Evolutionary conservation across 805 yeast species (phyloP), one percentile per base, ranked within the genome.

Genomic region (Geotrichum ghanense): DNA sequence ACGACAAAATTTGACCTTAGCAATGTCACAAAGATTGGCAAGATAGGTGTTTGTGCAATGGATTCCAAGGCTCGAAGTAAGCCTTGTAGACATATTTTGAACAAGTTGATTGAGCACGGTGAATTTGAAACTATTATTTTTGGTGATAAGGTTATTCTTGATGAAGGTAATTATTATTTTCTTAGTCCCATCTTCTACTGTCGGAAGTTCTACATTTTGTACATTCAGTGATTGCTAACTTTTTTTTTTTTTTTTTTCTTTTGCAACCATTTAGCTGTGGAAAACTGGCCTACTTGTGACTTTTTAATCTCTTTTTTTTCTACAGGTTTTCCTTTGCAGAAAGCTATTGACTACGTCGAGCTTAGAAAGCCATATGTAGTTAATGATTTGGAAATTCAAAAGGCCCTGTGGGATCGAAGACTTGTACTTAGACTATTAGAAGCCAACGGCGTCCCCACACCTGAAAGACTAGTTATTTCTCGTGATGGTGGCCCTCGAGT

Each of bases 221-320:
- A n/a, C n/a, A n/a, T n/a, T n/a, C n/a, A n/a, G n/a, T n/a, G n/a
- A n/a, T n/a, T n/a, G n/a, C n/a, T n/a, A n/a, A n/a, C n/a, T n/a
- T n/a, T n/a, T n/a, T n/a, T n/a, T n/a, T n/a, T 61, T n/a, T n/a
- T n/a, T n/a, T 25, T 9, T 9, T 9, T n/a, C 37, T 31, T n/a
- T n/a, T 31, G 37, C 37, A 31, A 6, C 14, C 16, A 9, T 31
- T n/a, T 31, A 31, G 37, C 75, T 14, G 76, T 92, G 49, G 97
- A 92, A 67, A 87, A 88, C 62, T 92, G 99, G 99, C 99, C 99
- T 34, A 87, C 95, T 31, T 92, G 98, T 68, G 99, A 92, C 62
- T 92, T 87, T 58, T 71, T 92, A 51, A 85, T 92, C 51, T 81
- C 90, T 54, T 92, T 92, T 65, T 92, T 92, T 64, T 84, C 95